Evolutionary conservation across 116 monocot genomes (phyloP).

Genomic region (Phalaenopsis hybrid): DNA sequence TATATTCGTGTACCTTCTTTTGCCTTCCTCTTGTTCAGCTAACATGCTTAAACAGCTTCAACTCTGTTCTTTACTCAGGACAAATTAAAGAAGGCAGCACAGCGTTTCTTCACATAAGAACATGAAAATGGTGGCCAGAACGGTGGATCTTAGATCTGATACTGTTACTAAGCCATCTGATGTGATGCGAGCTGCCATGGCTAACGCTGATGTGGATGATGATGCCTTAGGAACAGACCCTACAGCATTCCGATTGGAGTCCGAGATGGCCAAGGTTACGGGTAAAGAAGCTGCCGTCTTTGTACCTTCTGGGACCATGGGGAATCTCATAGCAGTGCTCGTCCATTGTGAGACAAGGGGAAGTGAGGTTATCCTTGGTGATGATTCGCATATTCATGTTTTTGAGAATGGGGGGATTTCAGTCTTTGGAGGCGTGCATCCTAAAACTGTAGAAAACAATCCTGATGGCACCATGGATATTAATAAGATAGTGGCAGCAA

Average conservation of each 20-base stretch:
- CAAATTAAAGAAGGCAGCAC: background rate
- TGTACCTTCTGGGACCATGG: constrained; percentile 95
- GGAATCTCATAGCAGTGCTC: constrained; percentile 79
- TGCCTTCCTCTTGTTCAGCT: background rate
- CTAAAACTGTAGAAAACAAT: constrained; percentile 70
- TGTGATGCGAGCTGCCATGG: constrained; percentile 80
- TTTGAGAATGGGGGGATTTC: constrained; percentile 95
- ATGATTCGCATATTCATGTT: constrained; percentile 78
- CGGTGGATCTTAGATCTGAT: constrained; percentile 83
- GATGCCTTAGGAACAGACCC: constrained; percentile 79
- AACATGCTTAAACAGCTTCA: background rate
- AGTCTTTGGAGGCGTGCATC: constrained; percentile 73
- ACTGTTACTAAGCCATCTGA: constrained; percentile 85
- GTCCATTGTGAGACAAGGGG: constrained; percentile 84
- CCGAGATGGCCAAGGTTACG: constrained; percentile 59
- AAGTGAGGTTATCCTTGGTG: constrained; percentile 83
- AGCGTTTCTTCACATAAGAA: background rate
- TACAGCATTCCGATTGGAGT: constrained; percentile 46
- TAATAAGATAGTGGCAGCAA: constrained; percentile 41
- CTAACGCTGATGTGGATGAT: constrained; percentile 71
- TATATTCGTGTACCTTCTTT: background rate
- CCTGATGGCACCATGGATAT: constrained; percentile 76
- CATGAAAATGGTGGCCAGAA: constrained; percentile 42
- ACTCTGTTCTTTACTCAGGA: background rate
- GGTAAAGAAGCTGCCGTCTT: constrained; percentile 90